phyloP scores from a whole-genome alignment of 805 yeast species.

The Starmerella ratchasimensis region DNA sequence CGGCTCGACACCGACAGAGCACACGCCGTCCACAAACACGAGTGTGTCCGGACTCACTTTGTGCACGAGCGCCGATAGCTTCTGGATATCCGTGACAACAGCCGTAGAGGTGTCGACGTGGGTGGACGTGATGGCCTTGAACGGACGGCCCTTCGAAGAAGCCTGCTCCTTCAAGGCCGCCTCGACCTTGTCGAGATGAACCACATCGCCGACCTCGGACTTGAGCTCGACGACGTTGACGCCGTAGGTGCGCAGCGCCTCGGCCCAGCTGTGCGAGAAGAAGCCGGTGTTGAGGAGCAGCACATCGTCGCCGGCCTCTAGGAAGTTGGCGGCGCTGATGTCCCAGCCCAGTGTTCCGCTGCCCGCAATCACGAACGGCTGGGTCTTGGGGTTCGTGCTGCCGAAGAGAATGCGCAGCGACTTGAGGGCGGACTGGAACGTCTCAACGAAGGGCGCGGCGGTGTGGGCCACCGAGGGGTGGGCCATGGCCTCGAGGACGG shows the following conservation, averaged over 20 bases:
- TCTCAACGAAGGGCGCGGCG: slow-evolving; percentile 62
- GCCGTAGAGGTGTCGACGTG: slow-evolving; percentile 97
- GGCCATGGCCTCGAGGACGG: slow-evolving; percentile 64
- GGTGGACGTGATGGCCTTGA: slow-evolving; percentile 66
- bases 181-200: slow-evolving; percentile 44
- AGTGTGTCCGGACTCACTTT: slow-evolving; percentile 63
- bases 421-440: slow-evolving; percentile 55
- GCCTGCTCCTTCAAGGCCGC: too few species aligned
- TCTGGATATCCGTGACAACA: slow-evolving; percentile 61
- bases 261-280: slow-evolving; percentile 72
- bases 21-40: slow-evolving; percentile 83
- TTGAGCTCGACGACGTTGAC: slow-evolving; percentile 59
- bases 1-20: slow-evolving; percentile 83
- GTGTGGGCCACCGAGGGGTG: slow-evolving; percentile 85
- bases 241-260: slow-evolving; percentile 57
- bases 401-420: slow-evolving; percentile 63
- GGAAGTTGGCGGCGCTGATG: slow-evolving; percentile 62
- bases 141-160: slow-evolving; percentile 31
- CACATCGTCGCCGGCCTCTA: slow-evolving; percentile 50
- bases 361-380: slow-evolving; percentile 72
- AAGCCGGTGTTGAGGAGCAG: slow-evolving; percentile 80
- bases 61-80: slow-evolving; percentile 48
- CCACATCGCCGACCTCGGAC: slow-evolving; percentile 62
- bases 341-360: slow-evolving; percentile 97
- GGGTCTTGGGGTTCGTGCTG: slow-evolving; percentile 51